Base-by-base conservation (phyloP, 2,329 filamentous ascomycete genomes). In the Iodosphaeria phyllophila region DNA sequence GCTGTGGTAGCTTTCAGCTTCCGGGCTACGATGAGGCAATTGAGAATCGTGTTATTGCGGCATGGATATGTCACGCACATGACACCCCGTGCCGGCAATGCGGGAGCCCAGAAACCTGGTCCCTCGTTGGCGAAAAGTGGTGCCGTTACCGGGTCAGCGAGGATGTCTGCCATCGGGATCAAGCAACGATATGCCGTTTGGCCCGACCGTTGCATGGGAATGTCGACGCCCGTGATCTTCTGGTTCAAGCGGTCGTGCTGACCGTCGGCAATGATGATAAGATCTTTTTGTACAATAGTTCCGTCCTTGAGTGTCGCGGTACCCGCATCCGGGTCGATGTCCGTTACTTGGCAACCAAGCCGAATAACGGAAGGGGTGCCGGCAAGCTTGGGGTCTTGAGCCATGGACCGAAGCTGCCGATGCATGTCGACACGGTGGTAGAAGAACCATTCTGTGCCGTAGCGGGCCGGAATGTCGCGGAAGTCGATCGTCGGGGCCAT, bases 261-360 rank as follows among this genome's bases (percentile, higher is more conserved):
- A 9, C 43, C 43, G 29, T 47, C 42, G 8, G 43, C 38, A 5
- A 42, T 37, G 19, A 47, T 31, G n/a, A 46, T 32, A 11, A 46
- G 27, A 24, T 47, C 40, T 20, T 31, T 27, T 13, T 11, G 26
- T n/a, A 22, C 15, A n/a, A 6, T 13, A 8, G 13, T 26, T 5
- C 30, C 30, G 15, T 30, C 18, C 8, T 14, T 19, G 13, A 31
- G 22, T 6, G 9, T 13, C 10, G 28, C 25, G 5, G 25, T 18
- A 4, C 30, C 30, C 4, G 16, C 19, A 8, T 29, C 27, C 8
- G 27, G 29, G 12, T 32, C 27, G 3, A 32, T 13, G 9, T 29
- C 24, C 5, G 21, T 23, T 14, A 32, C 30, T 13, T n/a, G n/a
- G n/a, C n/a, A n/a, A n/a, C n/a, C n/a, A n/a, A n/a, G n/a, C n/a